These are phyloP conservation scores for Backusella sp. DNA, from an alignment of 192 early-diverging fungal genomes.

Conservation along the genomic window DNA sequence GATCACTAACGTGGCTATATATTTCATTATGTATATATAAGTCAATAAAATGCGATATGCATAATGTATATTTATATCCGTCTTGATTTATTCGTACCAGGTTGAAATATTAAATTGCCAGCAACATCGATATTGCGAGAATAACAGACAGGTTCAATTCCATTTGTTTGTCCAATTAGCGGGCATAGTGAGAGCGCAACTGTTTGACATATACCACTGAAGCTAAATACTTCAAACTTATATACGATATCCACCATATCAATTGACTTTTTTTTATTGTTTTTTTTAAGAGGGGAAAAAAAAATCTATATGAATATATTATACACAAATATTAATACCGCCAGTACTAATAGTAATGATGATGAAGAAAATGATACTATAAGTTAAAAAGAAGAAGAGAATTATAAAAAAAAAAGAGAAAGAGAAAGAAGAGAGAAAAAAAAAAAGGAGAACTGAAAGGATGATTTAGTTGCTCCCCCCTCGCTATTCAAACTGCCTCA, in stretches of 20 bases:
- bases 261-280: no score
- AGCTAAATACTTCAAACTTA: constrained; percentile 72
- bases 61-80: not conserved
- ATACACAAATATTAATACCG: not conserved
- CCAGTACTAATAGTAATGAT: no score
- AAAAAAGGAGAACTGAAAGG: not conserved
- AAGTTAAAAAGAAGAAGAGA: no score
- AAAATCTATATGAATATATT: not conserved
- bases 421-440: not conserved
- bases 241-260: constrained; percentile 32
- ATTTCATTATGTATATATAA: not conserved
- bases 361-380: not conserved
- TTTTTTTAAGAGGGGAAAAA: not conserved
- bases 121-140: constrained; percentile 91
- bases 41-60: not conserved
- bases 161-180: constrained; percentile 70
- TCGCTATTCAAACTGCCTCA: not conserved
- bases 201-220: constrained; percentile 85
- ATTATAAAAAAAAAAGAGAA: not conserved
- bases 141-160: constrained; percentile 90
- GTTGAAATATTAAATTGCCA: constrained; percentile 88
- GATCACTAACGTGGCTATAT: constrained; percentile 84
- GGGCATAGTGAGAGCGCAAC: constrained; percentile 89
- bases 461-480: not conserved
- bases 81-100: constrained; percentile 44